Base-by-base conservation (phyloP, 495 filamentous ascomycete species). In the Penicillium bialowiezense region DNA sequence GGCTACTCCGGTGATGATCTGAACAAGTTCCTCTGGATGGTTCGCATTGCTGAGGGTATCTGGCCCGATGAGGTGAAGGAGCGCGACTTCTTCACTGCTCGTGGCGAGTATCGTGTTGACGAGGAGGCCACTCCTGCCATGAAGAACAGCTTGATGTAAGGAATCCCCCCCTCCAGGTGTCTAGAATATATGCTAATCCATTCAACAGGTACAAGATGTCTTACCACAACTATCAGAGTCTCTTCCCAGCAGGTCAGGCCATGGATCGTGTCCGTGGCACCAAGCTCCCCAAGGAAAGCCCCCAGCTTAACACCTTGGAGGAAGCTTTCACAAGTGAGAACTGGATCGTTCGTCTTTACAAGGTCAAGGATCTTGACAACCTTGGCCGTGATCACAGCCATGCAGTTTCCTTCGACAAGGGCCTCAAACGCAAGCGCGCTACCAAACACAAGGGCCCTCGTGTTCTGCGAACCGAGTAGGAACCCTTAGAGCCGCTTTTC, bases 21-120 rank as follows among this genome's bases (percentile, higher is more conserved):
- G 79, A 99, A 99, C 76, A 99, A 99, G 74, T 99, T 99, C 79
- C 73, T 99, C 49, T 99, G 95, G 95, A 99, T 99, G 95, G 93
- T 99, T 45, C 83, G 95, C 63, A 99, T 99, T 56, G 93, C 95
- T 32, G 95, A 97, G 70, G 95, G 95, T 54, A 96, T 99, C 71
- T 99, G 95, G 95, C 95, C 95, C 15, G 89, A 97, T 53, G 91
- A 99, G 80, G 87, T 99, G 56, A 97, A 89, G 71, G 95, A 99
- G 75, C 86, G 95, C 45, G 86, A 93, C 55, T 99, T 87, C 76
- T 99, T 99, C 75, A 99, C 95, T 14, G 70, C 89, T 10, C 81
- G 91, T 44, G 95, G 95, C 62, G 95, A 99, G 69, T 99, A 97
- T 72, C 84, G 88, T 45, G 89, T 99, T 34, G 95, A 99, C 59